phyloP scores from a whole-genome alignment of 2,329 filamentous ascomycete genomes.

The Fusarium tjaetaba region DNA sequence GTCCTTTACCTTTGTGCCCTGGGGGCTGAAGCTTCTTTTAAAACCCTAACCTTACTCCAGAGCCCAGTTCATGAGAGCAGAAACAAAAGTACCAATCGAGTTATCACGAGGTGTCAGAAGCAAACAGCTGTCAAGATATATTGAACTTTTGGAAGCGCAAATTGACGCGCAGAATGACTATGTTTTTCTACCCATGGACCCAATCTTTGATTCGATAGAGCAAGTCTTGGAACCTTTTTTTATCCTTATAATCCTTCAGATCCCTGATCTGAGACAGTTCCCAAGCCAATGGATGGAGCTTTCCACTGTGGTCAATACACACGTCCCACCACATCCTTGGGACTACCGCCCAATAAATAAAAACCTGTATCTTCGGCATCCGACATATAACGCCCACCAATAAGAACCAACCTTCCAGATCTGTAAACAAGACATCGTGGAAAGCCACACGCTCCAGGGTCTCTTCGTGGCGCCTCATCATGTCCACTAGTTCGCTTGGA shows the following conservation, averaged over 20 bases:
- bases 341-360: background rate
- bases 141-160: background rate
- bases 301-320: background rate
- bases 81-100: background rate
- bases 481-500: background rate
- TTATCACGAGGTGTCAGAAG: background rate
- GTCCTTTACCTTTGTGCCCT: no score
- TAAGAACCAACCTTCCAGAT: background rate
- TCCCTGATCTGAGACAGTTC: background rate
- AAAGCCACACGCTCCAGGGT: background rate
- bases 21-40: no score
- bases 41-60: no score
- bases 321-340: background rate
- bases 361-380: background rate
- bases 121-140: no score
- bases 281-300: background rate
- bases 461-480: background rate
- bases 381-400: background rate
- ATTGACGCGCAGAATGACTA: background rate
- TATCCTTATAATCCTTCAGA: background rate
- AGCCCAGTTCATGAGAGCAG: no score
- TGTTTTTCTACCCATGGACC: background rate
- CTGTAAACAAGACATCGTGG: background rate
- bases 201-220: background rate
- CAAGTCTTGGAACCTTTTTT: background rate